Percentiles rank a stretch among this genome's conserved stretches.
phyloP scores from a whole-genome alignment of 352 stramenopile species.

The Pelagophyceae sp. region DNA sequence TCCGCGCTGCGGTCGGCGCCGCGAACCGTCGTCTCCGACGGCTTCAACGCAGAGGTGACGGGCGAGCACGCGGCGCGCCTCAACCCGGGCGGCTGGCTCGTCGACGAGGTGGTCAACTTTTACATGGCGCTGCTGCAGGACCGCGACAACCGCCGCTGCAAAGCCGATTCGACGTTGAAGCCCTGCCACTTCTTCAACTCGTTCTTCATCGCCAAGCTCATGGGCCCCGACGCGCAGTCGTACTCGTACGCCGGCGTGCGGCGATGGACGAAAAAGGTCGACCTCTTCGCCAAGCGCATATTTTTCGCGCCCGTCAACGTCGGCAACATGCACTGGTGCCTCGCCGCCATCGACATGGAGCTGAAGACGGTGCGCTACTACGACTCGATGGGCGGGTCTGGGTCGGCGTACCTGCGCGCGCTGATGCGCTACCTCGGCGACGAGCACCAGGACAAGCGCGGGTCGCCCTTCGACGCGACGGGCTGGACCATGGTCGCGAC shows the following conservation, averaged over 20 bases:
- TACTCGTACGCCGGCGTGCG: conserved; percentile 44
- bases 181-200: conserved; percentile 48
- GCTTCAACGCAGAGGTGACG: background rate
- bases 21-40: background rate
- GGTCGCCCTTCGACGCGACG: conserved; percentile 24
- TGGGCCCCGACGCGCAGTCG: conserved; percentile 19
- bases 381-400: conserved; percentile 33
- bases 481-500: conserved; percentile 27
- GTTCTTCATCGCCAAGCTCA: conserved; percentile 49
- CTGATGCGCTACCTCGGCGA: conserved; percentile 31
- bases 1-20: background rate
- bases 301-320: conserved; percentile 47
- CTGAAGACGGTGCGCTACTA: conserved; percentile 41
- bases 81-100: conserved; percentile 35
- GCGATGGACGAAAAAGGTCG: conserved; percentile 39
- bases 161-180: conserved; percentile 13
- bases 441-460: conserved; percentile 35
- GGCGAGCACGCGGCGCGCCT: conserved; percentile 6
- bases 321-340: conserved; percentile 46
- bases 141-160: conserved; percentile 26
- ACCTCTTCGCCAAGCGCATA: conserved; percentile 42
- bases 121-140: conserved; percentile 41
- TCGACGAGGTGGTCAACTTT: conserved; percentile 54
- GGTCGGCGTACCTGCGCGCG: conserved; percentile 23
- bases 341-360: conserved; percentile 41